Base-by-base conservation (phyloP, 2,329 filamentous ascomycete genomes). In the Ramularia endophylla region DNA sequence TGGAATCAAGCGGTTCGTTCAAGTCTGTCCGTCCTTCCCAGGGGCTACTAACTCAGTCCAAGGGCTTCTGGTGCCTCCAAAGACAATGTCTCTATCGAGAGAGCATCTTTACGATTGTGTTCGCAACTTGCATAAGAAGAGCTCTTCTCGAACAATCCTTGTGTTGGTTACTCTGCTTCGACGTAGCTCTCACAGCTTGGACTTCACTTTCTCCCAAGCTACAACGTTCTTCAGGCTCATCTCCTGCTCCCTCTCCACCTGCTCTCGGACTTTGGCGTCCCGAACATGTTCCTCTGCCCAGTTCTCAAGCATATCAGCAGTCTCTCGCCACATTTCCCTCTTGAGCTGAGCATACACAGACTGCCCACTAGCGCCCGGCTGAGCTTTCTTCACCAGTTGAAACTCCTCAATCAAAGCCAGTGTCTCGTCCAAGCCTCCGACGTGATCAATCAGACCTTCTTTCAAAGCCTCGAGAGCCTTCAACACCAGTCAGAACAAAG, bases 261-360 rank as follows among this genome's bases (percentile, higher is more conserved):
- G 63, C 33, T 68, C 67, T 53, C 72, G 73, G 38, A 71, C 64
- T 54, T 67, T 66, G 56, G 79, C 73, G 47, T 73, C 69, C 25
- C 57, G 59, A 34, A 62, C 58, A 47, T 61, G 62, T 29, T 56
- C 55, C 34, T 66, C 60, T 20, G 79, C 75, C 51, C 72, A 66
- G 19, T 65, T 65, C 41, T 74, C 69, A 50, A 88, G 60, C 53
- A 78, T 68, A 12, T 62, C 72, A 25, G 87, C 59, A 5, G 77
- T 74, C 58, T 84, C 78, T 16, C 77, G 71, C 62, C 82, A 87
- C 78, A 90, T 83, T 65, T 89, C 85, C 47, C 72, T 68, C 71
- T 88, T 90, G 59, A 92, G 65, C 40, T 72, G 58, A 3, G 82
- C 81, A 60, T 87, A 90, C 18, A 85, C 77, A 8, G 79, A 79